Base-by-base conservation (phyloP, 805 yeast species). In the Candida silvicultrix region DNA sequence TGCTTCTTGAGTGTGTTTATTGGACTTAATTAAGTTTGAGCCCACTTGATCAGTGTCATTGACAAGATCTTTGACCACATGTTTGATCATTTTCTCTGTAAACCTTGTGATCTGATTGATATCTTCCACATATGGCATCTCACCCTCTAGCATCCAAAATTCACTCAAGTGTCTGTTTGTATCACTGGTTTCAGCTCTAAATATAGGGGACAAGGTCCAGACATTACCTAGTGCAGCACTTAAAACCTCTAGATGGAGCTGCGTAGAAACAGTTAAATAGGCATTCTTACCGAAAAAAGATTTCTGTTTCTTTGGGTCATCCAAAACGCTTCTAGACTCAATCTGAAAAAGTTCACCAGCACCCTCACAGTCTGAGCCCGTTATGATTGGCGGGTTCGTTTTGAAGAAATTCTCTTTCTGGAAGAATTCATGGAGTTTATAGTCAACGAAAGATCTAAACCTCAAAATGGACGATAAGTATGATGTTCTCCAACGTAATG, bases 81-180 rank as follows among this genome's bases (percentile, higher is more conserved):
- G 57, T 47, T 81, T 77, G 34, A 88, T 70, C 95, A 89, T 84
- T 1, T 59, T 58, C 60, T 90, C 96, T 2, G 83, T 78, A 43
- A 88, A 74, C 2, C 57, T 57, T 2, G 92, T 83, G 46, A 94
- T 64, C 49, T 83, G 84, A 4, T 60, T 58, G 7, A 90, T 75
- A 14, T 70, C 64, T 5, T 72, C 70, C 2, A 85, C 65, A 62
- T 85, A 86, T 9, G 88, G 81, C 19, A 89, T 64, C 61, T 94
- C 99, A 0, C 89, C 95, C 64, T 94, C 99, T 2, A 94, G 66
- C 97, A 94, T 90, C 97, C 97, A 94, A 63, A 94, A 94, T 64
- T 94, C 99, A 48, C 92, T 78, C 48, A 94, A 66, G 63, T 94
- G 99, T 43, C 99, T 74, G 56, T 81, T 86, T 0, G 99, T 94